Conservation (phyloP, 176 grass and related monocot genomes). For the Urochloa ruziziensis region DNA sequence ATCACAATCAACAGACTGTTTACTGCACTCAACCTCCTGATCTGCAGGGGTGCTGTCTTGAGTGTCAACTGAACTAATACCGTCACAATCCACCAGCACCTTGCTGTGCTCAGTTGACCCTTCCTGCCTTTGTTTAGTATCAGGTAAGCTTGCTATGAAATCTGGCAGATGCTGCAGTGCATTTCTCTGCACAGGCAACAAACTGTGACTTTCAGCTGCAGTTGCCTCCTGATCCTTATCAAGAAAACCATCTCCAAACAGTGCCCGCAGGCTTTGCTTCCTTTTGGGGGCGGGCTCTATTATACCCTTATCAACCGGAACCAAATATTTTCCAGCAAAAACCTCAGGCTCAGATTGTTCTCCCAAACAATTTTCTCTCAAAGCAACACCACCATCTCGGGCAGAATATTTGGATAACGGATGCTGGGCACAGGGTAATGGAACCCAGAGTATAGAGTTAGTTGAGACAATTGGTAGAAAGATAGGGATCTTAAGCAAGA, state of each 20-base stretch:
- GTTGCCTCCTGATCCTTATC: neutral
- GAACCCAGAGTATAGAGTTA: slow-evolving; percentile 6
- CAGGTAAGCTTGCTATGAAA: neutral
- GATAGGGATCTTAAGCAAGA: neutral
- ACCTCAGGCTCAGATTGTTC: neutral
- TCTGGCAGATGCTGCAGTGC: neutral
- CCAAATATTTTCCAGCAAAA: neutral
- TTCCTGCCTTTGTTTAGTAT: neutral
- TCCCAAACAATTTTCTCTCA: neutral
- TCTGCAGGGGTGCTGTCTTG: neutral
- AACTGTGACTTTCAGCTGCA: neutral
- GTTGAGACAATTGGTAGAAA: neutral
- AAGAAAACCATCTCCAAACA: slow-evolving; percentile 42
- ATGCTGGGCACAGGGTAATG: neutral
- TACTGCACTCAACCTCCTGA: neutral
- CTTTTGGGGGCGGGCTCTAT: slow-evolving; percentile 19
- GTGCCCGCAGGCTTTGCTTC: slow-evolving; percentile 43
- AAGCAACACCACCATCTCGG: neutral
- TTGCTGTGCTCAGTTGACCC: neutral
- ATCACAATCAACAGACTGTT: neutral
- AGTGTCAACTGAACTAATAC: slow-evolving; percentile 24
- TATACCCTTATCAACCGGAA: neutral
- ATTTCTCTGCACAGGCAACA: slow-evolving; percentile 16
- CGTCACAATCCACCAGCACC: neutral
- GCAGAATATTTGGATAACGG: neutral